phyloP scores from a whole-genome alignment of 169 alveolate species.

The Hepatocystis sp. region DNA sequence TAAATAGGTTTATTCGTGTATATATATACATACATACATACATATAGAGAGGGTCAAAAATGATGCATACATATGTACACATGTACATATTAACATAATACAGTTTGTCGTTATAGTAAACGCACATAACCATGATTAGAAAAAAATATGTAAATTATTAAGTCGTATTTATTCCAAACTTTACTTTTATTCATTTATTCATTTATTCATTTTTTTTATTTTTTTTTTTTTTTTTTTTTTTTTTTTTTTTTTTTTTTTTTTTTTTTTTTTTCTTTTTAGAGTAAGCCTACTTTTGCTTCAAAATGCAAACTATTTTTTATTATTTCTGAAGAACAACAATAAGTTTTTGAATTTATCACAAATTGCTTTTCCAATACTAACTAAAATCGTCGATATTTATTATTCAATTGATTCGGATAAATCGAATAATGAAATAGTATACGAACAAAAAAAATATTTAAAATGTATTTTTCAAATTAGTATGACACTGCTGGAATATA shows the following conservation, averaged over 20 bases:
- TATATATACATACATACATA: background rate
- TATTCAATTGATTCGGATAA: conserved; percentile 3
- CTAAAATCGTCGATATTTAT: conserved; percentile 52
- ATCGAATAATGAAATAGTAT: conserved; percentile 26
- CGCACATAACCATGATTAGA: background rate
- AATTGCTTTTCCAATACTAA: conserved; percentile 47
- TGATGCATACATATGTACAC: too few relatives aligned
- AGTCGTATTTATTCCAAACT: too few relatives aligned
- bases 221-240: too few relatives aligned
- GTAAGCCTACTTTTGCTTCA: conserved; percentile 28
- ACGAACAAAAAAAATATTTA: conserved; percentile 35
- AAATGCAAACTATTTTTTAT: conserved; percentile 16
- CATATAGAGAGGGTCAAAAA: too few relatives aligned
- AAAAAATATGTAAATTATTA: background rate
- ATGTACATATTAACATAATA: too few relatives aligned
- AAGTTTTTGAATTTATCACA: conserved; percentile 10
- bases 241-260: background rate
- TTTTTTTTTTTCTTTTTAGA: conserved; percentile 13
- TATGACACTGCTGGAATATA: conserved; percentile 19
- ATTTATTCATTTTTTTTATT: too few relatives aligned
- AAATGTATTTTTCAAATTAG: conserved; percentile 31
- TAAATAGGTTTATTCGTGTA: background rate
- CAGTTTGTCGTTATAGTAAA: background rate
- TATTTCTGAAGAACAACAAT: conserved; percentile 16
- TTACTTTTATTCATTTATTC: too few relatives aligned